These are phyloP conservation scores for Cornus controversa DNA, from an alignment of 148 eudicot species.

Conservation along the genomic window DNA sequence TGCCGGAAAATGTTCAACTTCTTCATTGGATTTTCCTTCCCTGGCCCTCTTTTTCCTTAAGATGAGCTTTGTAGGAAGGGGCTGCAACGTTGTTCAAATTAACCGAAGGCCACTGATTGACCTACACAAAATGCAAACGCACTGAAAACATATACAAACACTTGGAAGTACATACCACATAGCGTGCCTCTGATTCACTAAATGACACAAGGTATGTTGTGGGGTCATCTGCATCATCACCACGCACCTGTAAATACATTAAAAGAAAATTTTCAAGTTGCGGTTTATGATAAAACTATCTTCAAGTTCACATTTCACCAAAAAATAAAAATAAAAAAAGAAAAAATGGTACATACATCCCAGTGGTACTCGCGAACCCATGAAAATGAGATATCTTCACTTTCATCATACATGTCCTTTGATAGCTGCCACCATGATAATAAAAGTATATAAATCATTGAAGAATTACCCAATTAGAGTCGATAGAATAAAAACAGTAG, in stretches of 20 bases:
- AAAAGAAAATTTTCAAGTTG: conserved; percentile 8
- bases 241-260: conserved; percentile 61
- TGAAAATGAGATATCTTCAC: conserved; percentile 76
- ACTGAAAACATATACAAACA: background rate
- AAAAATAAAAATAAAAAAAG: background rate
- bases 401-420: conserved; percentile 80
- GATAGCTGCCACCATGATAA: conserved; percentile 57
- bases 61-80: conserved; percentile 83
- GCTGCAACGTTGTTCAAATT: conserved; percentile 42
- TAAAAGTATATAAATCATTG: background rate
- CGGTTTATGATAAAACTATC: background rate
- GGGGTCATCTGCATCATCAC: conserved; percentile 85
- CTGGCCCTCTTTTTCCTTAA: conserved; percentile 85
- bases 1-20: conserved; percentile 76
- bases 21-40: conserved; percentile 80
- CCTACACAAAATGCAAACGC: background rate
- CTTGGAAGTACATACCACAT: conserved; percentile 47
- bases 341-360: conserved; percentile 64
- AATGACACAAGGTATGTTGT: conserved; percentile 85
- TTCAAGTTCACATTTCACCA: background rate
- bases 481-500: background rate
- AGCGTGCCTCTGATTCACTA: conserved; percentile 75
- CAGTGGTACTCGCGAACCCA: conserved; percentile 98
- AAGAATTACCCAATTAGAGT: background rate
- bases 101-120: background rate